Conservation (phyloP, 176 grass and related monocot species). For the Phoenix roebelenii region DNA sequence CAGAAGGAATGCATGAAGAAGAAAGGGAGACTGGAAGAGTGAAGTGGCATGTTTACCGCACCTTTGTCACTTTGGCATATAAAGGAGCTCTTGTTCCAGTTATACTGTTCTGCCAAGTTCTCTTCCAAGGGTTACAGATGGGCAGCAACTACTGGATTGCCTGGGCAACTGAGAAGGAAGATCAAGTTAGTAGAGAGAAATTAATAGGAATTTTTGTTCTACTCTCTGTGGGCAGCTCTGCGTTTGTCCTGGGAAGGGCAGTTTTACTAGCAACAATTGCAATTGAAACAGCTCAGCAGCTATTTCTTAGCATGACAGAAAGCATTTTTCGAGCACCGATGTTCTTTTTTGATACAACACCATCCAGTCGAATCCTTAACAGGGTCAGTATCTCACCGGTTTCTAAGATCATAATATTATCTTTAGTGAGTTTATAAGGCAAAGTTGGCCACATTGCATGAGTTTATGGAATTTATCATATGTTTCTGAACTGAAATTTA, state of each 20-base stretch:
- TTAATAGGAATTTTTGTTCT: conserved; percentile 62
- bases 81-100: conserved; percentile 51
- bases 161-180: conserved; percentile 59
- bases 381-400: conserved; percentile 45
- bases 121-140: conserved; percentile 81
- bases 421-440: too few species aligned
- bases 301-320: conserved; percentile 59
- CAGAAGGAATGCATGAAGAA: conserved; percentile 43
- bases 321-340: conserved; percentile 69
- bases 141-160: conserved; percentile 90
- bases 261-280: conserved; percentile 68
- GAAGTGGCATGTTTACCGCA: conserved; percentile 69
- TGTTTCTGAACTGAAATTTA: too few species aligned
- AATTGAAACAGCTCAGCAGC: conserved; percentile 60
- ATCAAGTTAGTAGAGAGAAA: conserved; percentile 51
- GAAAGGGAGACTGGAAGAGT: conserved; percentile 72
- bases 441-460: background rate
- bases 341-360: conserved; percentile 72
- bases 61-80: conserved; percentile 68
- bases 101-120: conserved; percentile 54
- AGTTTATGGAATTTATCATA: background rate
- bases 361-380: conserved; percentile 71
- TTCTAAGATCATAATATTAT: background rate
- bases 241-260: conserved; percentile 68
- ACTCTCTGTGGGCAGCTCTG: conserved; percentile 61